A percentile compares a stretch with the other conserved stretches of the same genome.
These are phyloP conservation scores for Globisporangium abappressorium DNA, from an alignment of 352 stramenopile species.

Conservation along the genomic window DNA sequence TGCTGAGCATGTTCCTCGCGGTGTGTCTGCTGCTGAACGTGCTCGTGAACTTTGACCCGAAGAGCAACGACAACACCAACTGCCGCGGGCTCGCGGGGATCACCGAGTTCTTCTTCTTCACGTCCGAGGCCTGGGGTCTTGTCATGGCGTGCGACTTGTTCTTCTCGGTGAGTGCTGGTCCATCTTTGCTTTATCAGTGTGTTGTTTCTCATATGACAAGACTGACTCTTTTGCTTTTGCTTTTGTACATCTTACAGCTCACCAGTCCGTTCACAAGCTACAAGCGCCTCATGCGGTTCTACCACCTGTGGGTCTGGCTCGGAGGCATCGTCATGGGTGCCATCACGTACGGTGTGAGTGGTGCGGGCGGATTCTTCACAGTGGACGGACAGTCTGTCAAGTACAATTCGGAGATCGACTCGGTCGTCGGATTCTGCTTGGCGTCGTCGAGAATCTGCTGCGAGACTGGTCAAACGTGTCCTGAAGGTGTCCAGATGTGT, in stretches of 20 bases:
- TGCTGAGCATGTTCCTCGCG: slow-evolving; percentile 85
- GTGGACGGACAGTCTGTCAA: slow-evolving; percentile 83
- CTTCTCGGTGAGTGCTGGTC: slow-evolving; percentile 45
- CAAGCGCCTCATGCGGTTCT: slow-evolving; percentile 88
- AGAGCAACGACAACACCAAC: slow-evolving; percentile 34
- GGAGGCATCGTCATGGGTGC: slow-evolving; percentile 77
- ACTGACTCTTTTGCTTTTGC: background rate
- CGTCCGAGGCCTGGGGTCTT: slow-evolving; percentile 81
- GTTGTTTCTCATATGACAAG: background rate
- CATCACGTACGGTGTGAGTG: slow-evolving; percentile 66
- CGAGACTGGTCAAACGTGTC: slow-evolving; percentile 44
- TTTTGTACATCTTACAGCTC: slow-evolving; percentile 29
- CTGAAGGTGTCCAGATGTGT: slow-evolving; percentile 35
- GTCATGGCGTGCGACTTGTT: slow-evolving; percentile 89
- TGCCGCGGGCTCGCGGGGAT: slow-evolving; percentile 75
- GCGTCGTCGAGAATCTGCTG: slow-evolving; percentile 82
- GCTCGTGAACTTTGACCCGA: slow-evolving; percentile 69
- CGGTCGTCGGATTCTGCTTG: slow-evolving; percentile 79
- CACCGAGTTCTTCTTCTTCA: slow-evolving; percentile 90
- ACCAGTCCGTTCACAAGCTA: slow-evolving; percentile 89
- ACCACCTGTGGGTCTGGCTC: slow-evolving; percentile 84
- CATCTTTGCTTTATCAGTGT: background rate
- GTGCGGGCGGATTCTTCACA: slow-evolving; percentile 80
- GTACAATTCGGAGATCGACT: slow-evolving; percentile 57
- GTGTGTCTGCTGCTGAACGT: slow-evolving; percentile 84